Conservation (phyloP, 768 basidiomycete species). For the Tulasnella sp. region DNA sequence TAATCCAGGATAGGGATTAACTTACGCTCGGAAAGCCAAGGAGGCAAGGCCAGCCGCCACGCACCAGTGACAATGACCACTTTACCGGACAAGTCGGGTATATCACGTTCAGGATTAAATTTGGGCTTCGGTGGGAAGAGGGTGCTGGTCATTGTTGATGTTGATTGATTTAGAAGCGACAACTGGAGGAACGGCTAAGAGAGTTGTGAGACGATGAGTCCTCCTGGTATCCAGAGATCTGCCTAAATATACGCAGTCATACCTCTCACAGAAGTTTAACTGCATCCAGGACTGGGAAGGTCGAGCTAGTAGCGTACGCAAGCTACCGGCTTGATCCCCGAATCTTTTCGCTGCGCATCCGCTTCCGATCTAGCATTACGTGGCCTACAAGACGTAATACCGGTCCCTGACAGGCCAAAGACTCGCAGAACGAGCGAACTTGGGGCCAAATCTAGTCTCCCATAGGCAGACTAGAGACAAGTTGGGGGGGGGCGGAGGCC, state of each 20-base stretch:
- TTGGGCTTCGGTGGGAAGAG: conserved; percentile 16
- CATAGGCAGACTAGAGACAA: too few relatives aligned
- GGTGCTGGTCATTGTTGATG: neutral
- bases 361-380: too few relatives aligned
- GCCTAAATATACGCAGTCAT: too few relatives aligned
- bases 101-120: conserved; percentile 17
- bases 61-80: conserved; percentile 25
- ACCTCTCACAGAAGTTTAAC: too few relatives aligned
- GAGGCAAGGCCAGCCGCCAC: neutral
- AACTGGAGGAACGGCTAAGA: neutral
- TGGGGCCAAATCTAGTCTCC: too few relatives aligned
- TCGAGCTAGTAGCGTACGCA: too few relatives aligned
- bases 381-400: neutral
- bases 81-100: conserved; percentile 27
- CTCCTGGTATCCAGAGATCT: too few relatives aligned
- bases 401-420: neutral
- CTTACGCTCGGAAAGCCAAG: neutral
- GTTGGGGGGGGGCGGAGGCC: too few relatives aligned
- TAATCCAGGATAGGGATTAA: neutral
- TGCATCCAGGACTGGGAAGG: too few relatives aligned
- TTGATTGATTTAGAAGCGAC: conserved; percentile 88
- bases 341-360: too few relatives aligned
- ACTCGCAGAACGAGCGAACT: too few relatives aligned
- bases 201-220: neutral
- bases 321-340: too few relatives aligned